Evolutionary conservation across 2,329 filamentous ascomycete species (phyloP).

Genomic region (Hortaea sp.): DNA sequence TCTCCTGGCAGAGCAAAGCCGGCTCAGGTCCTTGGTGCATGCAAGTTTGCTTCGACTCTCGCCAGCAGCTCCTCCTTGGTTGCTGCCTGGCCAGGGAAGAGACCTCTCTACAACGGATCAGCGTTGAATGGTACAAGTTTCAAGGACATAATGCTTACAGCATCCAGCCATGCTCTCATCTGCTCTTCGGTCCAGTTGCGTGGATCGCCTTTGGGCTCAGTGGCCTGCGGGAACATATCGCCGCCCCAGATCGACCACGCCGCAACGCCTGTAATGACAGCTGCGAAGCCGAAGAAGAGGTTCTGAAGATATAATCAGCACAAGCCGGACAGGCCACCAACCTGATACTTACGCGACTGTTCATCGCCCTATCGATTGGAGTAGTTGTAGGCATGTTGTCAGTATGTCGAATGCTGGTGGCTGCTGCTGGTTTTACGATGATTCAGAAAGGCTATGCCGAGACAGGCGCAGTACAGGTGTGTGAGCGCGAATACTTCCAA

Average conservation of each 20-base stretch:
- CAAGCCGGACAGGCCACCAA: slow-evolving; percentile 6
- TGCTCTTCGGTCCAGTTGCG: slow-evolving; percentile 70
- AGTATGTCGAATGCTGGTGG: neutral
- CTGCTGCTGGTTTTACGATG: too few species aligned
- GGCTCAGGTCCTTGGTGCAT: slow-evolving; percentile 28
- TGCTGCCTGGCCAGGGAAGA: slow-evolving; percentile 50
- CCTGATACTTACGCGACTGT: slow-evolving; percentile 29
- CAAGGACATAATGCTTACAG: slow-evolving; percentile 45
- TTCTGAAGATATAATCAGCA: slow-evolving; percentile 15
- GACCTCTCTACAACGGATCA: slow-evolving; percentile 44
- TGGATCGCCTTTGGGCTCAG: slow-evolving; percentile 69
- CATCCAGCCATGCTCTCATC: slow-evolving; percentile 67
- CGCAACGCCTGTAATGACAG: slow-evolving; percentile 69
- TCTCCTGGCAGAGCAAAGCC: neutral
- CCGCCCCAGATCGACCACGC: slow-evolving; percentile 78
- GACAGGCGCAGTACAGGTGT: too few species aligned
- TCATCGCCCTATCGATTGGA: slow-evolving; percentile 38
- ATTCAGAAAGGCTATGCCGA: too few species aligned
- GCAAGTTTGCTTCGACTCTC: slow-evolving; percentile 59
- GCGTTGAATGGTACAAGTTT: neutral
- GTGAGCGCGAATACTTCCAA: too few species aligned
- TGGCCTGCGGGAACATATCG: slow-evolving; percentile 66
- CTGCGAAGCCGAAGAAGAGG: slow-evolving; percentile 58
- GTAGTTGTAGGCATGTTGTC: slow-evolving; percentile 34
- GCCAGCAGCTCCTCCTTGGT: slow-evolving; percentile 56